Conservation (phyloP, 345 rosid species). For the Eucalyptus cloeziana region DNA sequence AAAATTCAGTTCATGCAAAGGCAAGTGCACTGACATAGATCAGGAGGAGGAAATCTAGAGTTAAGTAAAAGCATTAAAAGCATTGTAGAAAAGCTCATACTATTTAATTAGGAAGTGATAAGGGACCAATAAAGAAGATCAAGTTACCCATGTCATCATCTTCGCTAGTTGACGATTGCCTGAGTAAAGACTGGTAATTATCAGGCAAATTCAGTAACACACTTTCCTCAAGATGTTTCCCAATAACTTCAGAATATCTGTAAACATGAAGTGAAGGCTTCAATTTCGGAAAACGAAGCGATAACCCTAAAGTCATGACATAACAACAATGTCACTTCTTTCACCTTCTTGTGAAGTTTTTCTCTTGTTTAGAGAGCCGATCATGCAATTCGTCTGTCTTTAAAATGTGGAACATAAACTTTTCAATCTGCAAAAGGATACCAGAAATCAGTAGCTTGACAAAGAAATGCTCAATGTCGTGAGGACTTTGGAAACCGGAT, state of each 20-base stretch:
- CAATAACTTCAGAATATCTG: slow-evolving; percentile 52
- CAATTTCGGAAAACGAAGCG: not conserved
- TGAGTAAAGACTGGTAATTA: slow-evolving; percentile 58
- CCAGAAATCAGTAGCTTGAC: not conserved
- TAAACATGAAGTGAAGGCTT: not conserved
- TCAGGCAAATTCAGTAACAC: slow-evolving; percentile 68
- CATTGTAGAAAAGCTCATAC: not conserved
- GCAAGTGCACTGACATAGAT: not conserved
- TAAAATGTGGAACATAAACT: slow-evolving; percentile 50
- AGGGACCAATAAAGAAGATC: not conserved
- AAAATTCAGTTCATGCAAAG: not conserved
- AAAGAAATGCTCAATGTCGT: not conserved
- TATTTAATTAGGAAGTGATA: not conserved
- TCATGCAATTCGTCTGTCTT: slow-evolving; percentile 34
- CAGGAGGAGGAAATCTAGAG: not conserved
- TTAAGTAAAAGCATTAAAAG: not conserved
- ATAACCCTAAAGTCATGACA: not conserved
- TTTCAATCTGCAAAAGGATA: slow-evolving; percentile 47
- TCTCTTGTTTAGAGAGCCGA: slow-evolving; percentile 54
- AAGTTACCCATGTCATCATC: slow-evolving; percentile 78
- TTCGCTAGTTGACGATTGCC: slow-evolving; percentile 66
- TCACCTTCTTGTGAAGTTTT: slow-evolving; percentile 55
- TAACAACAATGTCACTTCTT: not conserved
- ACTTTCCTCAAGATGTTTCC: slow-evolving; percentile 55
- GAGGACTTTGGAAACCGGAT: not conserved